These are phyloP conservation scores for Penicillium frequentans DNA, from an alignment of 2,329 filamentous ascomycete species.

Conservation along the genomic window DNA sequence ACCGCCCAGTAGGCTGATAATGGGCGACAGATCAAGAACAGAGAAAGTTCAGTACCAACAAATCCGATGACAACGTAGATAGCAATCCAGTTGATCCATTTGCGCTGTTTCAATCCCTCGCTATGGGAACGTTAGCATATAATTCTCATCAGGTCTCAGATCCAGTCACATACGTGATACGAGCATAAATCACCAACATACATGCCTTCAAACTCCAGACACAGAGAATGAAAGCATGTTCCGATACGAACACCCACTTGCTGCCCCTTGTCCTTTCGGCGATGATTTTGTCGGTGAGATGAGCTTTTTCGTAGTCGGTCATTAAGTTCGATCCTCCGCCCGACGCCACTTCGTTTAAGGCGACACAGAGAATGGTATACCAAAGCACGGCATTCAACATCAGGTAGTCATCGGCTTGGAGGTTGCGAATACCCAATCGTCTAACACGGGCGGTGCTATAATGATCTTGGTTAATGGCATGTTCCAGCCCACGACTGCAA, in stretches of 20 bases:
- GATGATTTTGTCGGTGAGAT: slow-evolving; percentile 49
- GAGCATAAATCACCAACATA: slow-evolving; percentile 54
- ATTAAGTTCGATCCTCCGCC: slow-evolving; percentile 62
- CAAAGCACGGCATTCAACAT: slow-evolving; percentile 56
- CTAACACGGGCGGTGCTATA: slow-evolving; percentile 40
- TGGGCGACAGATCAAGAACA: slow-evolving; percentile 54
- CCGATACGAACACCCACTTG: slow-evolving; percentile 63
- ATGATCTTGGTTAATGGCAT: neutral
- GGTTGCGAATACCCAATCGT: slow-evolving; percentile 48
- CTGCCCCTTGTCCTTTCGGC: slow-evolving; percentile 52
- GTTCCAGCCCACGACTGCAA: neutral
- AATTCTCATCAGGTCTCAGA: slow-evolving; percentile 10
- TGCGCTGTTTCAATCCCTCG: slow-evolving; percentile 35
- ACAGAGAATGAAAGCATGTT: slow-evolving; percentile 61
- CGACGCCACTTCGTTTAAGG: slow-evolving; percentile 55
- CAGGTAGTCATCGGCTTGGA: slow-evolving; percentile 58
- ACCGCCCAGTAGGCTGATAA: slow-evolving; percentile 54
- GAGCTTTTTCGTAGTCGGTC: slow-evolving; percentile 44
- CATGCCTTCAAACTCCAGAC: slow-evolving; percentile 56
- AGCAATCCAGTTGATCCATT: slow-evolving; percentile 38
- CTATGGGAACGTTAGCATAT: slow-evolving; percentile 21
- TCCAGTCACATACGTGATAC: slow-evolving; percentile 41
- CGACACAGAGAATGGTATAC: slow-evolving; percentile 57
- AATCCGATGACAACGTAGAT: slow-evolving; percentile 50
- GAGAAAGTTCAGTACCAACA: slow-evolving; percentile 50